These are phyloP conservation scores for Elongisporangium undulatum DNA, from an alignment of 352 stramenopile species.

Conservation along the genomic window DNA sequence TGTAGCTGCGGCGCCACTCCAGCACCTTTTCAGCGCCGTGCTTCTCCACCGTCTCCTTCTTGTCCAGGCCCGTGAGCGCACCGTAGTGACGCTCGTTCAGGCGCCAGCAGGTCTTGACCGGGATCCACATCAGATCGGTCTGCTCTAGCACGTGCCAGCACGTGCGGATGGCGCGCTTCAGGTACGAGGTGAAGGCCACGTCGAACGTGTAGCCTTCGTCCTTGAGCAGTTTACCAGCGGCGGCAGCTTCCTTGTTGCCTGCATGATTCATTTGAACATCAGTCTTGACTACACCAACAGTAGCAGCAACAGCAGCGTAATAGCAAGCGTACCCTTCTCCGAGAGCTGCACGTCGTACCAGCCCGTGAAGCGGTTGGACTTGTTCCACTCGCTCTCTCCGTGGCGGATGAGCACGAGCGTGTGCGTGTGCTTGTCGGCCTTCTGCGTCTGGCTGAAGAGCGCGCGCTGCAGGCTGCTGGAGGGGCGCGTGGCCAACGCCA, in stretches of 20 bases:
- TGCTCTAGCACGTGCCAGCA: slow-evolving; percentile 94
- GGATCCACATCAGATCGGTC: slow-evolving; percentile 93
- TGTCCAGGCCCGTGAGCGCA: slow-evolving; percentile 89
- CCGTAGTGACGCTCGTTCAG: slow-evolving; percentile 92
- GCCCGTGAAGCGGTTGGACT: slow-evolving; percentile 93
- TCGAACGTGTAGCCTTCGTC: slow-evolving; percentile 94
- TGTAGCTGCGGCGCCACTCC: slow-evolving; percentile 97
- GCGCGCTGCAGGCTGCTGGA: slow-evolving; percentile 13
- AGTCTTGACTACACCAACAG: neutral
- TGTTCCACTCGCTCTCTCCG: slow-evolving; percentile 94
- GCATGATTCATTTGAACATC: neutral
- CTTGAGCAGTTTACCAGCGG: slow-evolving; percentile 86
- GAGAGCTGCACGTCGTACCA: slow-evolving; percentile 93
- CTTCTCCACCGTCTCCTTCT: slow-evolving; percentile 88
- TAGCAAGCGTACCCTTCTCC: slow-evolving; percentile 35
- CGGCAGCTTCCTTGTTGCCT: slow-evolving; percentile 89
- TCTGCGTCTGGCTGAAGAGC: slow-evolving; percentile 53
- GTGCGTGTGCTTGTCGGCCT: slow-evolving; percentile 75
- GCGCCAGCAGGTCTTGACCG: slow-evolving; percentile 92
- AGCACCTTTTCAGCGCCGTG: slow-evolving; percentile 92
- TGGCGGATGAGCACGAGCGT: slow-evolving; percentile 92
- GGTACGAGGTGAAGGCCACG: slow-evolving; percentile 93
- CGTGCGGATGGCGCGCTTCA: slow-evolving; percentile 94
- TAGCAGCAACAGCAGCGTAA: neutral
- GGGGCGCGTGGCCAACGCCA: slow-evolving; percentile 31